Evolutionary conservation across 306 rosid species (phyloP), one percentile per base, ranked within the genome.

Genomic region (Boehmeria nivea): DNA sequence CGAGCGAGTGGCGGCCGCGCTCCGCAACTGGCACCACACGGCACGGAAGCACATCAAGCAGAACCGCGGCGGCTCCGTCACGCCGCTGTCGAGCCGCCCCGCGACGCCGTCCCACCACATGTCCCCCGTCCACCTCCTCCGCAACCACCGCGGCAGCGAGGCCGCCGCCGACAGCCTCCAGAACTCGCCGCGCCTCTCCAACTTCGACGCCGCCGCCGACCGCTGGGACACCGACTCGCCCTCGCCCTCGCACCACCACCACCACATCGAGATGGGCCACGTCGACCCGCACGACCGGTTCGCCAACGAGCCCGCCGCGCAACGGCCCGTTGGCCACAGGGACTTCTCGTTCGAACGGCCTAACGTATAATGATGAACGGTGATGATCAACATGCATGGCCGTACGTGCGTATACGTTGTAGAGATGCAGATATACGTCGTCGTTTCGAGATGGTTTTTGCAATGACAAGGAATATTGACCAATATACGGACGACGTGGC

Each of bases 21-120:
- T 89, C 18, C 70, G 81, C 37, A 81, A 72, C 18, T 89, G 97
- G 97, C 89, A 89, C 75, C 84, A 69, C 25, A 28, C 77, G 0
- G 97, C 97, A 2, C 71, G 66, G 59, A 83, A 75, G 78, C 69
- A 69, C 61, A 22, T 83, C 42, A 89, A 71, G 54, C 76, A 82
- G 33, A 83, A 59, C 66, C 73, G 59, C 13, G 27, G 42, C 36
- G 93, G 76, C 8, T 61, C 77, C 2, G 60, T 54, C 6, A 78
- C 85, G 2, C 83, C 87, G 1, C 17, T 64, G 54, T 77, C 94
- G 21, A 84, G 87, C 52, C 27, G 77, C 38, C 78, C 89, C 0
- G 34, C 67, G 7, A 86, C 89, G 9, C 87, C 85, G 2, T 44
- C 71, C 34, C 87, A 61, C 61, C 48, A 63, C 15, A 23, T 66